Percentiles rank a stretch among this genome's conserved stretches.
Conservation (phyloP, 768 basidiomycete genomes). For the Collybia mongolica region DNA sequence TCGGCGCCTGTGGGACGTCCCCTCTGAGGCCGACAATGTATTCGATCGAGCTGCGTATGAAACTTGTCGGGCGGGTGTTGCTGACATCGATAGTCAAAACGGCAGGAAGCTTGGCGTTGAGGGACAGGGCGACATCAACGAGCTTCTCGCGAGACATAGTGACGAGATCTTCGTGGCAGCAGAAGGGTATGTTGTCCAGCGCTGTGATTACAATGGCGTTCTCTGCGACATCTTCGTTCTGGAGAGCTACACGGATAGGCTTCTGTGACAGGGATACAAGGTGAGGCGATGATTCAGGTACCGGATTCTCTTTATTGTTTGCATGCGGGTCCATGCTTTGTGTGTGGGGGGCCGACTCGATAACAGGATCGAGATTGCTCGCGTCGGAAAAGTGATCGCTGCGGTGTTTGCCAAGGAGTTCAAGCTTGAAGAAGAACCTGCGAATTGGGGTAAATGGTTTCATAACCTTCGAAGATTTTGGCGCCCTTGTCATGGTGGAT, state of each 20-base stretch:
- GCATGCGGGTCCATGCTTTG: slow-evolving; percentile 1
- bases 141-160: slow-evolving; percentile 59
- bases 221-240: slow-evolving; percentile 51
- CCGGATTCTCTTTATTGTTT: slow-evolving; percentile 5
- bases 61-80: slow-evolving; percentile 33
- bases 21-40: slow-evolving; percentile 55
- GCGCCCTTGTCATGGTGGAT: too few relatives aligned
- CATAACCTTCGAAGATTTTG: not conserved
- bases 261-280: not conserved
- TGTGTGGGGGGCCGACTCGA: slow-evolving; percentile 18
- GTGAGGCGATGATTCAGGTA: not conserved
- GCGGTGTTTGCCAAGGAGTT: slow-evolving; percentile 22
- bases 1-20: slow-evolving; percentile 36
- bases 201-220: slow-evolving; percentile 65
- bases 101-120: slow-evolving; percentile 58
- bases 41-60: slow-evolving; percentile 58
- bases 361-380: slow-evolving; percentile 21
- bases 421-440: slow-evolving; percentile 40
- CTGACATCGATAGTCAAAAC: slow-evolving; percentile 47
- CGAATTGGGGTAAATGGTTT: slow-evolving; percentile 22
- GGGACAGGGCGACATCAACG: slow-evolving; percentile 44
- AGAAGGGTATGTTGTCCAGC: slow-evolving; percentile 58
- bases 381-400: slow-evolving; percentile 8
- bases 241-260: slow-evolving; percentile 50
- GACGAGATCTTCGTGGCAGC: slow-evolving; percentile 72